These are phyloP conservation scores for Solanum ahanhuiri DNA, from an alignment of 257 asterid genomes.

Conservation along the genomic window DNA sequence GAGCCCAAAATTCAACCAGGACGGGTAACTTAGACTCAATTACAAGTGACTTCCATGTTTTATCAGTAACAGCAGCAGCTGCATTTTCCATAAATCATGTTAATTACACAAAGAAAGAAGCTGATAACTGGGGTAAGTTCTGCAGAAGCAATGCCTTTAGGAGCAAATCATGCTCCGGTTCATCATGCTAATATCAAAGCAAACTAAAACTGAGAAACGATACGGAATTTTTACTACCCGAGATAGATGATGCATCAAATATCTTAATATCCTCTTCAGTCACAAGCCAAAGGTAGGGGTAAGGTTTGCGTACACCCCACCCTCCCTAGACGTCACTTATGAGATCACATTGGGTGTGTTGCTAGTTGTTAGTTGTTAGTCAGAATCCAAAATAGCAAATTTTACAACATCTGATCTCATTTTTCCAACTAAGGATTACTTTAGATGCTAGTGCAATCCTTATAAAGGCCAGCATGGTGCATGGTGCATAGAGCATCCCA, in stretches of 20 bases:
- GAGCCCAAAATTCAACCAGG: constrained; percentile 95
- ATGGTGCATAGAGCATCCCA: background rate
- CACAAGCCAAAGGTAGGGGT: background rate
- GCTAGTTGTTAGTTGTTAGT: too few species aligned
- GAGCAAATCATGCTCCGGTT: background rate
- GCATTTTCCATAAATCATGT: constrained; percentile 16
- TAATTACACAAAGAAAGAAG: background rate
- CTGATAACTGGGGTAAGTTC: background rate
- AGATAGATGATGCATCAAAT: background rate
- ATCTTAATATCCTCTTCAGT: background rate
- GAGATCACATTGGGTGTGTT: background rate
- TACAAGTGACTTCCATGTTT: constrained; percentile 50
- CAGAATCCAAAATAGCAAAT: background rate
- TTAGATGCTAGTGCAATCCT: background rate
- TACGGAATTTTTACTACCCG: background rate
- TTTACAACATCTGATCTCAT: background rate
- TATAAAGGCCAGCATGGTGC: background rate
- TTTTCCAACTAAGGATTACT: background rate
- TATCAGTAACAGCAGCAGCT: constrained; percentile 55
- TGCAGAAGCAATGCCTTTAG: background rate
- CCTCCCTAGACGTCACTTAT: background rate
- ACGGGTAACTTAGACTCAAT: constrained; percentile 53
- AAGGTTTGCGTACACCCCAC: background rate
- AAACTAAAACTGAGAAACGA: background rate
- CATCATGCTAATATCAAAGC: background rate